Evolutionary conservation across 2,329 filamentous ascomycete species (phyloP), one percentile per base, ranked within the genome.

Genomic region (Chaetomiaceae sp.): DNA sequence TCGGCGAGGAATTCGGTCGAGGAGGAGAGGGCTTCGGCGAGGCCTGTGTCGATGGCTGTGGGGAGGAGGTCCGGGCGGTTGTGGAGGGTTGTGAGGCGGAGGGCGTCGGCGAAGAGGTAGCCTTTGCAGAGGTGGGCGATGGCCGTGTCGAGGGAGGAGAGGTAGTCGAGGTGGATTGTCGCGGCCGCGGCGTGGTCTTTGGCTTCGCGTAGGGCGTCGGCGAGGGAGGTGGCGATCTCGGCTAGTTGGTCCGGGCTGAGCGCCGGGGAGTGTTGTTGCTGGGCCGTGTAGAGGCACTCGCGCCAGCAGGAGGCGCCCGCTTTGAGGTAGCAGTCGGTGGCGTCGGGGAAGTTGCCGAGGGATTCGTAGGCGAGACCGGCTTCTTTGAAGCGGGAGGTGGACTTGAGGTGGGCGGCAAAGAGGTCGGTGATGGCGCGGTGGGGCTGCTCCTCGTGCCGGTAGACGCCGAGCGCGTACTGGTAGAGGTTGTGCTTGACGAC

Each of bases 1-100:
- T 99, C 93, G 1, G 93, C 89, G 10, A 99, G 81, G 53, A 97
- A 83, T 65, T 97, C 93, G 1, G 90, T 96, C 62, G 86, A 91
- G 47, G 81, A 82, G 19, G 86, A 85, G 50, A 93, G 83, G 2
- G 87, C 83, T 51, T 97, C 92, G 4, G 84, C 79, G 5, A 99
- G 81, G 1, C 87, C 88, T 0, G 79, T 69, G 64, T 99, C 92
- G 13, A 99, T 77, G 48, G 87, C 79, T 0, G 77, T 70, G 5
- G 69, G 70, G 30, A 97, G 77, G 5, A 95, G 77, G 1, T 82
- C 73, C 0, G 79, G 70, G 14, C 81, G 77, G 2, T 72, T 70
- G 55, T 81, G 78, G 3, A 85, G 75, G 4, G 80, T 78, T 31
- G 87, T 77, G 20, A 95, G 73, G 30, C 91, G 88, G 60, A 91